These are phyloP conservation scores for Coccomyxa subellipsoidea DNA, from an alignment of 163 green algal species.

Conservation along the genomic window DNA sequence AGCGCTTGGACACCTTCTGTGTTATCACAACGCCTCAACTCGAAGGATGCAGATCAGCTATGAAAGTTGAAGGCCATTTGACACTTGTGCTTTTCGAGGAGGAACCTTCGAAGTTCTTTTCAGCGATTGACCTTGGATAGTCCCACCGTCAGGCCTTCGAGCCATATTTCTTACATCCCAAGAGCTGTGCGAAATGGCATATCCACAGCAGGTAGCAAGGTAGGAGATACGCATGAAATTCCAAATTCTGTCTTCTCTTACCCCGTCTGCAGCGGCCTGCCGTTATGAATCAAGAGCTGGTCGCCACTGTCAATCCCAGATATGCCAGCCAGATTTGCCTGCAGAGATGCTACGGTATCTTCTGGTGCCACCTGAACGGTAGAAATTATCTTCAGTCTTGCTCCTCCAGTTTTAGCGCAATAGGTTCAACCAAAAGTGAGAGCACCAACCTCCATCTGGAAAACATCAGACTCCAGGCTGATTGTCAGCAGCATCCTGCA, in stretches of 20 bases:
- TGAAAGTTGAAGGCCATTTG: background rate
- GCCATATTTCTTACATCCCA: too few relatives aligned
- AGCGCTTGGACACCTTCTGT: background rate
- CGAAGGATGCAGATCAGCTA: background rate
- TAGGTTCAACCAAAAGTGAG: background rate
- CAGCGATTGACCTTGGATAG: too few relatives aligned
- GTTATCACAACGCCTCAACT: too few relatives aligned
- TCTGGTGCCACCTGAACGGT: background rate
- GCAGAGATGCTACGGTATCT: background rate
- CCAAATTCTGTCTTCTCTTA: background rate
- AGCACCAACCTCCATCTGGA: background rate
- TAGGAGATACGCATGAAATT: too few relatives aligned
- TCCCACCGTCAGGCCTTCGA: too few relatives aligned
- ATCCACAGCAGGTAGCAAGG: background rate
- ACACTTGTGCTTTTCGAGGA: too few relatives aligned
- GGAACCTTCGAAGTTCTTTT: too few relatives aligned
- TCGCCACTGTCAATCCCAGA: background rate
- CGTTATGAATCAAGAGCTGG: background rate
- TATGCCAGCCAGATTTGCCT: background rate
- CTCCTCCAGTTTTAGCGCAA: background rate
- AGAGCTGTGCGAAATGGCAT: too few relatives aligned
- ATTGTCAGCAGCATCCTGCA: background rate
- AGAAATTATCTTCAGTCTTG: too few relatives aligned
- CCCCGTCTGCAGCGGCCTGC: background rate
- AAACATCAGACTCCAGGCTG: background rate